Percentiles rank a stretch among this genome's conserved stretches.
These are phyloP conservation scores for Lasiodiplodia sp. DNA, from an alignment of 2,329 filamentous ascomycete species.

Conservation along the genomic window DNA sequence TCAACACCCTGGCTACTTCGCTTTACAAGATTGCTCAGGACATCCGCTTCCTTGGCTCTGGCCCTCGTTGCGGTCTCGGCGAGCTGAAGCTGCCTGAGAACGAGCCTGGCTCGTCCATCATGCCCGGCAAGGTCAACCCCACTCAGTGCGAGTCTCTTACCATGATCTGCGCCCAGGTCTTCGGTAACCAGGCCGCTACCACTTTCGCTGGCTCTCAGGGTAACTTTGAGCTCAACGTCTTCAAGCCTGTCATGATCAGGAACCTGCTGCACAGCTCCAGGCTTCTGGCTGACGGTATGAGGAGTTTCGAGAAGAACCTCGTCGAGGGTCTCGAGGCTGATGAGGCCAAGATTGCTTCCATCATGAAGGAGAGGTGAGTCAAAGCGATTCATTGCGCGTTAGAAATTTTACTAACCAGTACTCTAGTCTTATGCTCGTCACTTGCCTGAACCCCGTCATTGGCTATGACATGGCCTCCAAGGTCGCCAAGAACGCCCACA, in stretches of 20 bases:
- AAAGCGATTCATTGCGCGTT: background rate
- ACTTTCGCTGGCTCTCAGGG: constrained; percentile 97
- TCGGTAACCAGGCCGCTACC: constrained; percentile 93
- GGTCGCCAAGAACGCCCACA: constrained; percentile 98
- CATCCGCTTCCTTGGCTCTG: constrained; percentile 94
- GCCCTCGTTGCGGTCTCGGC: constrained; percentile 92
- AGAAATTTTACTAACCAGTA: constrained; percentile 30
- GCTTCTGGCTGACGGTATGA: constrained; percentile 90
- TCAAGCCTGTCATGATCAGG: constrained; percentile 95
- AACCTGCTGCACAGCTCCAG: constrained; percentile 93
- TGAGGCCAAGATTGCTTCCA: constrained; percentile 85
- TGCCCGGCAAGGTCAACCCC: constrained; percentile 99
- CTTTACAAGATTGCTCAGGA: constrained; percentile 99
- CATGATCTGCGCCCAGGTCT: constrained; percentile 97
- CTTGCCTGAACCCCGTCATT: constrained; percentile 96
- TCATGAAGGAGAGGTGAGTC: constrained; percentile 91
- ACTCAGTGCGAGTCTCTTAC: constrained; percentile 98
- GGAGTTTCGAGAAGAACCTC: constrained; percentile 92
- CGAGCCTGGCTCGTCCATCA: constrained; percentile 96
- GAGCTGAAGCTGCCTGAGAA: constrained; percentile 96
- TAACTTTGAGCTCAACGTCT: constrained; percentile 98
- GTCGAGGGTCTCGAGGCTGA: constrained; percentile 89
- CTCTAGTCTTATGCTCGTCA: constrained; percentile 91
- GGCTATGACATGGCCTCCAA: constrained; percentile 97
- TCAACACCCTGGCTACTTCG: constrained; percentile 90